phyloP scores from a whole-genome alignment of 805 yeast species.

The Pichia occidentalis region DNA sequence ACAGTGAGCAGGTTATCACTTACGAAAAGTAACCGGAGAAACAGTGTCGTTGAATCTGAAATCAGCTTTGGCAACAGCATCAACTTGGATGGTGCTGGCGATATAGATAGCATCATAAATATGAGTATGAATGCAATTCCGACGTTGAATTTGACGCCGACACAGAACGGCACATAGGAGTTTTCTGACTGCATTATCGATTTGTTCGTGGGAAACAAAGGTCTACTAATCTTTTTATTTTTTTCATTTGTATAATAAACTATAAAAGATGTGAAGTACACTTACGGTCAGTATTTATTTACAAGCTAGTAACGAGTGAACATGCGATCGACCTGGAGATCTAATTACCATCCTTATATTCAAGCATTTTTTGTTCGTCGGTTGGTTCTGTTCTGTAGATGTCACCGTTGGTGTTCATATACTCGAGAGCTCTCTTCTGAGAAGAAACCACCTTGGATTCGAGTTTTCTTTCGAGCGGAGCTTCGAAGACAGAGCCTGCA shows the following conservation, averaged over 20 bases:
- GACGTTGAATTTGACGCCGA: conserved; percentile 10
- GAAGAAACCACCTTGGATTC: conserved; percentile 25
- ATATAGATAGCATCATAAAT: conserved; percentile 14
- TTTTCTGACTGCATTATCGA: too few relatives aligned
- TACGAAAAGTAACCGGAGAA: too few relatives aligned
- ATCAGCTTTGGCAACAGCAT: conserved; percentile 3
- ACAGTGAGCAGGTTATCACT: too few relatives aligned
- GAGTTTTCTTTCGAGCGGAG: conserved; percentile 34
- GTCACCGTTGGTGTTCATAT: conserved; percentile 31
- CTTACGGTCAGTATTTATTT: too few relatives aligned
- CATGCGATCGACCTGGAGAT: too few relatives aligned
- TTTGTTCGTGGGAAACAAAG: too few relatives aligned
- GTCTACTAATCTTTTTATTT: too few relatives aligned
- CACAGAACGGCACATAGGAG: conserved; percentile 7
- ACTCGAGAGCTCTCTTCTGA: conserved; percentile 25
- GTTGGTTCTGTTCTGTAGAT: conserved; percentile 33
- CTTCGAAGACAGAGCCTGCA: conserved; percentile 65
- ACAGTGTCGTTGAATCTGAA: conserved; percentile 2
- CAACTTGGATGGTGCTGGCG: conserved; percentile 6
- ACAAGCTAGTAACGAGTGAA: too few relatives aligned
- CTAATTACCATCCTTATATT: conserved; percentile 9
- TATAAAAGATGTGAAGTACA: too few relatives aligned
- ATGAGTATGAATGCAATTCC: conserved; percentile 17
- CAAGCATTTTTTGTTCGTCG: conserved; percentile 18
- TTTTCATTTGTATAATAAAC: too few relatives aligned